Evolutionary conservation across 1,284 basidiomycete genomes (phyloP).

Genomic region (Rhodofomes roseus): DNA sequence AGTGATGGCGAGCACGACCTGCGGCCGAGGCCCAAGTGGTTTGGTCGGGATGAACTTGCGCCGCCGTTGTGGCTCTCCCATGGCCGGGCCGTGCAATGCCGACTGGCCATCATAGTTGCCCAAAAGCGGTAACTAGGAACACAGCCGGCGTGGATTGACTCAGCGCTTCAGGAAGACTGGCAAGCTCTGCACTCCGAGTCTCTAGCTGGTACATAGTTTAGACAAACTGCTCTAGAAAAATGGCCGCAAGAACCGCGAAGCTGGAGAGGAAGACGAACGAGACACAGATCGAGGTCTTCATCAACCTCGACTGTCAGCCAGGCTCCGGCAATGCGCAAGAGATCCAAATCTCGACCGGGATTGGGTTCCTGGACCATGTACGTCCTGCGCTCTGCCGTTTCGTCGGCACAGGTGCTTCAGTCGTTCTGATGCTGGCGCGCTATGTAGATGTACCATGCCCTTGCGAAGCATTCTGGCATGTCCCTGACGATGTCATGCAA

Average conservation of each 20-base stretch:
- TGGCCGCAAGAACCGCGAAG: conserved; percentile 63
- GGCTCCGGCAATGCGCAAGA: conserved; percentile 60
- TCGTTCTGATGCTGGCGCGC: conserved; percentile 5
- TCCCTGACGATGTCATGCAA: conserved; percentile 88
- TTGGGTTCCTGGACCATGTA: conserved; percentile 98
- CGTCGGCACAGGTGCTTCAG: neutral
- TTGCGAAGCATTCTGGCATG: conserved; percentile 93
- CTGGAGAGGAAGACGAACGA: conserved; percentile 90
- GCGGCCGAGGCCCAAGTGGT: no score
- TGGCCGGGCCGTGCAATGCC: neutral
- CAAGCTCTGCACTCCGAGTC: neutral
- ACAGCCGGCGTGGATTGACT: neutral
- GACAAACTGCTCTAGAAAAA: conserved; percentile 14
- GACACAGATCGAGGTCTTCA: conserved; percentile 81
- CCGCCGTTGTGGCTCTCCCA: no score
- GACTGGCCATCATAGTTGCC: neutral
- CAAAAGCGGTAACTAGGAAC: neutral
- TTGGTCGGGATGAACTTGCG: no score
- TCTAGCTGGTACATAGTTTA: neutral
- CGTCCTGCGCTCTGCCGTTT: conserved; percentile 22
- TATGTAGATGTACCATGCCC: conserved; percentile 87
- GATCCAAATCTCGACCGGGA: conserved; percentile 91
- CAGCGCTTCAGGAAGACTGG: neutral
- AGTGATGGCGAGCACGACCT: no score
- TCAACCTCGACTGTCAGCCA: conserved; percentile 82